Evolutionary conservation across 805 yeast species (phyloP), one percentile per base, ranked within the genome.

Genomic region (Naumovozyma dairenensis): DNA sequence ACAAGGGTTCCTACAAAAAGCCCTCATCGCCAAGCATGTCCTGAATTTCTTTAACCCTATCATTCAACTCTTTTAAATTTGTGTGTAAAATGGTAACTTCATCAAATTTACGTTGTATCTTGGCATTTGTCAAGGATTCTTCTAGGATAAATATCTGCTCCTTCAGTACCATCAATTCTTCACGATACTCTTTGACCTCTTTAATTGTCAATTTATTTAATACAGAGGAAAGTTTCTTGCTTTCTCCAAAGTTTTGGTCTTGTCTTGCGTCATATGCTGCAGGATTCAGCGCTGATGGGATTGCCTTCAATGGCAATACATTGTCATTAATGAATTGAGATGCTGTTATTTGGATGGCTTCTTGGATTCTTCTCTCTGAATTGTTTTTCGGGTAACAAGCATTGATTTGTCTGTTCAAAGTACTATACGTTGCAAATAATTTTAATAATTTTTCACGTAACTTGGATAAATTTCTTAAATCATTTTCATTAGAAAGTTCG

Each of bases 81-180:
- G 55, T 64, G 22, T 69, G 70, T 37, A 89, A 59, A 1, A 81
- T 67, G 8, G 60, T 62, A 28, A 84, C 57, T 51, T 83, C 95
- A 37, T 86, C 96, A 49, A 84, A 83, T 42, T 74, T 72, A 28
- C 96, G 60, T 33, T 71, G 74, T 43, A 66, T 68, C 39, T 77
- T 81, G 24, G 78, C 73, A 10, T 68, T 73, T 2, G 66, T 64
- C 18, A 82, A 69, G 71, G 79, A 72, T 12, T 73, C 67, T 37
- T 74, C 72, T 3, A 89, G 76, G 39, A 89, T 57, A 44, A 72
- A 87, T 45, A 68, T 66, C 48, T 87, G 97, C 51, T 87, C 97
- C 39, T 79, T 79, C 49, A 85, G 59, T 8, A 89, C 96, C 80
- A 87, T 81, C 37, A 87, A 59, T 43, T 80, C 78, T 44, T 85